phyloP scores from a whole-genome alignment of 2,329 filamentous ascomycete species.

The Beauveria asiatica region DNA sequence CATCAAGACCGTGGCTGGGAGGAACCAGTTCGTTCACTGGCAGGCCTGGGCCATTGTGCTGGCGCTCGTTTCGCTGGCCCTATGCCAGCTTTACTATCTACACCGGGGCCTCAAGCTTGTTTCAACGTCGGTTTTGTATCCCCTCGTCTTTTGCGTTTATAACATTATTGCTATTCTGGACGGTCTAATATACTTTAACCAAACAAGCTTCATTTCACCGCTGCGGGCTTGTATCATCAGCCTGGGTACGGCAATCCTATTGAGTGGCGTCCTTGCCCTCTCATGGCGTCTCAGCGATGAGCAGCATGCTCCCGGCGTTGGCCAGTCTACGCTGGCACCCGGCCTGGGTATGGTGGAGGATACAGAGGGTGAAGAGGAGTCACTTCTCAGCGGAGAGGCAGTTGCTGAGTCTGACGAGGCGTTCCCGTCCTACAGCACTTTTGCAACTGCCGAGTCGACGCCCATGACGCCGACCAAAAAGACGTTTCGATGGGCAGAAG shows the following conservation, averaged over 20 bases:
- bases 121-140: slow-evolving; percentile 92
- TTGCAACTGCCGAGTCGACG: slow-evolving; percentile 32
- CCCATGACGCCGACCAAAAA: slow-evolving; percentile 34
- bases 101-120: slow-evolving; percentile 90
- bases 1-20: slow-evolving; percentile 73
- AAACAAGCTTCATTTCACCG: slow-evolving; percentile 69
- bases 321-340: slow-evolving; percentile 66
- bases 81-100: slow-evolving; percentile 90
- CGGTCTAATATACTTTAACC: slow-evolving; percentile 92
- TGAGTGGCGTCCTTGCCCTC: slow-evolving; percentile 80
- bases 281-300: slow-evolving; percentile 89
- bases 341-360: slow-evolving; percentile 75
- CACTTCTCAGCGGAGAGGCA: slow-evolving; percentile 41
- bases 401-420: slow-evolving; percentile 33
- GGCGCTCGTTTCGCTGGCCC: slow-evolving; percentile 68
- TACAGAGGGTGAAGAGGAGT: slow-evolving; percentile 51
- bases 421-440: slow-evolving; percentile 38
- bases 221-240: slow-evolving; percentile 75
- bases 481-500: slow-evolving; percentile 53
- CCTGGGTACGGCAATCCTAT: slow-evolving; percentile 75
- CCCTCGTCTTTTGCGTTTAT: slow-evolving; percentile 96
- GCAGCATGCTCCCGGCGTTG: slow-evolving; percentile 50
- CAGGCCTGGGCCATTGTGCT: slow-evolving; percentile 89
- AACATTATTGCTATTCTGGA: slow-evolving; percentile 98
- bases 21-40: slow-evolving; percentile 93